A percentile compares a stretch with the other conserved stretches of the same genome.
Evolutionary conservation across 345 rosid species (phyloP).

Genomic region (Gossypium raimondii): DNA sequence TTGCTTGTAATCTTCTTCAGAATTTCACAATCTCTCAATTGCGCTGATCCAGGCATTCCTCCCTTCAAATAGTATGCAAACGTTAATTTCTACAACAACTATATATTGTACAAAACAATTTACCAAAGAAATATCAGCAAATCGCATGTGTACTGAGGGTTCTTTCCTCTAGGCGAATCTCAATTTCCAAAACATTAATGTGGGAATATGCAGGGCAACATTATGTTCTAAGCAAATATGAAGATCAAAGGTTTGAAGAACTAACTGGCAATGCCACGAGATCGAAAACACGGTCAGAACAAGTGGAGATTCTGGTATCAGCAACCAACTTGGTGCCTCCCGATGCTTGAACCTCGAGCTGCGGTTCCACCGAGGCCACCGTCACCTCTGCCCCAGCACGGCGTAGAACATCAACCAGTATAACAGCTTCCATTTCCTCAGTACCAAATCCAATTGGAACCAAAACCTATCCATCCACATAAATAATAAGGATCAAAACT

Average conservation of each 20-base stretch:
- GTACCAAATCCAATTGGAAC: conserved; percentile 86
- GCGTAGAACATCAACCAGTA: conserved; percentile 64
- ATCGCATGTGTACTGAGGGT: neutral
- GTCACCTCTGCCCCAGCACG: conserved; percentile 89
- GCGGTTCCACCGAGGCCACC: conserved; percentile 82
- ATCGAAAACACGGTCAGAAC: conserved; percentile 62
- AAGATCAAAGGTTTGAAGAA: conserved; percentile 11
- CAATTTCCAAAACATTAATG: neutral
- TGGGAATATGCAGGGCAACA: neutral
- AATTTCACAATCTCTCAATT: conserved; percentile 70
- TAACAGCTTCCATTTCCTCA: conserved; percentile 94
- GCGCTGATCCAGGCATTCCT: conserved; percentile 96
- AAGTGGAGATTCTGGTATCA: conserved; percentile 61
- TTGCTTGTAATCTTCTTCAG: conserved; percentile 62
- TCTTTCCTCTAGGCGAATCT: neutral
- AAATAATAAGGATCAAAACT: neutral
- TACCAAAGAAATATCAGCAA: neutral
- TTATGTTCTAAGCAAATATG: conserved; percentile 7
- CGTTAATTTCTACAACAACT: conserved; percentile 1
- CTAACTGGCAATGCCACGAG: conserved; percentile 88
- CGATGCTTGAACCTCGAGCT: conserved; percentile 75
- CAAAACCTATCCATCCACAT: conserved; percentile 51
- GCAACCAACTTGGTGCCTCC: conserved; percentile 72
- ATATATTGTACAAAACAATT: neutral
- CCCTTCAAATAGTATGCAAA: conserved; percentile 44